phyloP scores from a whole-genome alignment of 345 rosid species.

The Corchorus capsularis region DNA sequence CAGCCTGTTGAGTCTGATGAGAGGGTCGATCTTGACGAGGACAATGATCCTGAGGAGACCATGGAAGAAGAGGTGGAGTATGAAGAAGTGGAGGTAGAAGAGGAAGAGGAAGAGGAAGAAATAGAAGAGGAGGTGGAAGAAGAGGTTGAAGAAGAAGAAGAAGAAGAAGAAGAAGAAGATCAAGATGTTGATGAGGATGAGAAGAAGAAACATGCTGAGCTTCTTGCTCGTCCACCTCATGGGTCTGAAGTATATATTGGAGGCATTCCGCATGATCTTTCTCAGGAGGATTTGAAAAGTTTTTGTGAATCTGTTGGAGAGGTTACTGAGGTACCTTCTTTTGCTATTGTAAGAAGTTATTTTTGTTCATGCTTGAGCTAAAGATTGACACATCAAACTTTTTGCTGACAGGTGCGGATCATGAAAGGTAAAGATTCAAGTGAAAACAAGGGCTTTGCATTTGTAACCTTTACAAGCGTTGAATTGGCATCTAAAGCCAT shows the following conservation, averaged over 20 bases:
- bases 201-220: constrained; percentile 51
- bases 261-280: constrained; percentile 57
- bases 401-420: constrained; percentile 50
- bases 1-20: constrained; percentile 34
- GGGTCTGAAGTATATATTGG: constrained; percentile 73
- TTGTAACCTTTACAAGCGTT: constrained; percentile 60
- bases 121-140: constrained; percentile 43
- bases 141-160: constrained; percentile 46
- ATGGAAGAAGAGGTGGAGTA: constrained; percentile 70
- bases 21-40: constrained; percentile 60
- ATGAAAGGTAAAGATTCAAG: constrained; percentile 63
- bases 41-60: constrained; percentile 44
- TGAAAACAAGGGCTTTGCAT: constrained; percentile 69
- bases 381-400: constrained; percentile 14
- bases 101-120: constrained; percentile 46
- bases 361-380: background rate
- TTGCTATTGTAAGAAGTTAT: background rate
- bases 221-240: constrained; percentile 70
- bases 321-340: constrained; percentile 52
- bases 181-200: constrained; percentile 39
- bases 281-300: constrained; percentile 52
- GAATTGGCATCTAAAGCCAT: constrained; percentile 70
- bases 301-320: constrained; percentile 70
- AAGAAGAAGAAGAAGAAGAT: constrained; percentile 47
- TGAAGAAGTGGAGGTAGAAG: constrained; percentile 48